Evolutionary conservation across 2,329 filamentous ascomycete genomes (phyloP).

Genomic region (Fusarium chlamydosporum): DNA sequence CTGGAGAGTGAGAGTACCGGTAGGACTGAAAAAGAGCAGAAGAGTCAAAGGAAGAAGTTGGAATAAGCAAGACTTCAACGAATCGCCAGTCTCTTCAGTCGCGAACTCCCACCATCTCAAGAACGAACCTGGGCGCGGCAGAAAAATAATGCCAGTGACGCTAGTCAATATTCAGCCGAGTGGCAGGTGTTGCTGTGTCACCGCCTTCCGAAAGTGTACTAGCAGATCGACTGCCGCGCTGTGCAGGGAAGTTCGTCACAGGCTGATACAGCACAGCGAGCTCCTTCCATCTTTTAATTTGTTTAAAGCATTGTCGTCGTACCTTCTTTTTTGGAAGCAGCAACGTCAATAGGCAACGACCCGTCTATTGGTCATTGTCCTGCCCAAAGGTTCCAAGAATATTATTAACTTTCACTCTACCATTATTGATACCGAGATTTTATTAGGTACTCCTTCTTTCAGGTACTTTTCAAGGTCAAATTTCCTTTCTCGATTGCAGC

Average conservation of each 20-base stretch:
- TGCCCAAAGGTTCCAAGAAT: slow-evolving; percentile 1
- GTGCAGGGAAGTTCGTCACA: slow-evolving; percentile 41
- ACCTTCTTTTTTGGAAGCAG: slow-evolving; percentile 30
- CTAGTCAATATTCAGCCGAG: slow-evolving; percentile 16
- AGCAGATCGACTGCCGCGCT: slow-evolving; percentile 17
- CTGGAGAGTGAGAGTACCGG: neutral
- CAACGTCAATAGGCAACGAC: slow-evolving; percentile 23
- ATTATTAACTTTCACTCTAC: slow-evolving; percentile 1
- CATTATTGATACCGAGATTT: neutral
- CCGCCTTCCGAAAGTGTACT: slow-evolving; percentile 21
- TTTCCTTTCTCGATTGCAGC: neutral
- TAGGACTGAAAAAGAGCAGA: neutral
- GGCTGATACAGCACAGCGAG: slow-evolving; percentile 20
- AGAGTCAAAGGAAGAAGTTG: slow-evolving; percentile 14
- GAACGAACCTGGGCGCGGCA: slow-evolving; percentile 37
- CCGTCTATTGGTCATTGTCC: slow-evolving; percentile 5
- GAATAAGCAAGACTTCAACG: neutral
- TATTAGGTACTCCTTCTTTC: neutral
- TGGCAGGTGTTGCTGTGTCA: neutral
- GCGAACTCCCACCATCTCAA: slow-evolving; percentile 14
- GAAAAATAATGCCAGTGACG: slow-evolving; percentile 41
- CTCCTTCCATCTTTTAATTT: slow-evolving; percentile 28
- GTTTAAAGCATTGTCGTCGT: slow-evolving; percentile 25
- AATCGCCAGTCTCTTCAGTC: slow-evolving; percentile 10
- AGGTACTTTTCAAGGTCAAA: neutral